Base-by-base conservation (phyloP, 1,284 basidiomycete genomes). In the Stereum hirsutum region DNA sequence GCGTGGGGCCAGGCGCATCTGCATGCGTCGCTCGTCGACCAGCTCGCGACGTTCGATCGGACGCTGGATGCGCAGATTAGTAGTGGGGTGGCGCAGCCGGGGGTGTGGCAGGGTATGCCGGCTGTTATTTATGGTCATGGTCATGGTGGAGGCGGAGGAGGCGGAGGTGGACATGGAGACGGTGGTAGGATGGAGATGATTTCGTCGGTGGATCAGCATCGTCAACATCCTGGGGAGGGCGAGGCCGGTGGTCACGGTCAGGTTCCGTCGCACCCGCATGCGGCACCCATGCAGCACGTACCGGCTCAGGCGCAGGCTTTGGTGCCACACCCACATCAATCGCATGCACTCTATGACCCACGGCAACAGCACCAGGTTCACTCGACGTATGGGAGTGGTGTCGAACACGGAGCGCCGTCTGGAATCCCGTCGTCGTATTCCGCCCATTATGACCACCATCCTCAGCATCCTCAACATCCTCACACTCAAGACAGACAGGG, bases 1-100 rank as follows among this genome's bases (percentile, higher is more conserved):
- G 48, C 50, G 15, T 60, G 59, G 43, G 54, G 54, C 12, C 48
- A 49, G 20, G 72, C 77, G 19, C 81, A 84, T 54, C n/a, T n/a
- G n/a, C n/a, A n/a, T n/a, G 76, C 78, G 4, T 72, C 65, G 44
- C 61, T 85, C 38, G 69, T 78, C 7, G 69, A 73, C 46, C 76
- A 83, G 48, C 65, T 81, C 49, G 64, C 67, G 47, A 60, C 62
- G 30, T 82, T 84, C 52, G 75, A 80, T 7, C 74, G 71, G 0
- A 65, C 70, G 39, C 70, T 83, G 47, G 68, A 69, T 21, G 62
- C 64, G 11, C 78, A 78, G 56, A 68, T 82, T 43, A 51, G 46
- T 26, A 48, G 35, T 14, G 27, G 20, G n/a, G 45, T 26, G 15
- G 21, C 25, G 42, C 28, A 30, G 24, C 30, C 27, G 7, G 34